A percentile compares a stretch with the other conserved stretches of the same genome.
Evolutionary conservation across 2,329 filamentous ascomycete species (phyloP).

Genomic region (Talaromyces rugulosus): DNA sequence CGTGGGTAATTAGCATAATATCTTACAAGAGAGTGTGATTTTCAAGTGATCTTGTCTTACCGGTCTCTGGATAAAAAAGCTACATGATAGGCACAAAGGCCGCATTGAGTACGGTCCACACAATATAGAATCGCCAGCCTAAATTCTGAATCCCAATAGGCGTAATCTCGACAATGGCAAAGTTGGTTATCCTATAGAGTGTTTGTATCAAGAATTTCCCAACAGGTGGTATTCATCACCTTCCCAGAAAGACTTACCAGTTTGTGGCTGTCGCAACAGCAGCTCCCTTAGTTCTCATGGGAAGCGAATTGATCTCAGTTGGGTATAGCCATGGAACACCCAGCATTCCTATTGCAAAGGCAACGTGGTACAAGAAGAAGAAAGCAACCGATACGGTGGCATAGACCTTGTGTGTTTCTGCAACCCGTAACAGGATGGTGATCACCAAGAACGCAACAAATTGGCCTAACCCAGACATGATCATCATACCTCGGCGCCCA

Average conservation of each 20-base stretch:
- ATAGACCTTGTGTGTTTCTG: conserved; percentile 13
- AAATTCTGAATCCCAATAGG: conserved; percentile 19
- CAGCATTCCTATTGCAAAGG: conserved; percentile 43
- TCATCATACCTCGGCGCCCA: conserved; percentile 54
- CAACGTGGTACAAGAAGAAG: conserved; percentile 50
- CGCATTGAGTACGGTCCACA: conserved; percentile 20
- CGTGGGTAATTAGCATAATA: background rate
- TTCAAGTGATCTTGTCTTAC: background rate
- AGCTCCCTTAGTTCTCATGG: conserved; percentile 15
- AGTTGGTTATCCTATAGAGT: conserved; percentile 11
- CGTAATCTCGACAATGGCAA: conserved; percentile 15
- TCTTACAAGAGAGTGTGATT: background rate
- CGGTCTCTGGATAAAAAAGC: conserved; percentile 19
- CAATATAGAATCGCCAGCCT: conserved; percentile 19
- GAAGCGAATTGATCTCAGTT: conserved; percentile 18
- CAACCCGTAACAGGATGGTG: conserved; percentile 44
- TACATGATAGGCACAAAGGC: conserved; percentile 18
- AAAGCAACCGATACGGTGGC: conserved; percentile 40
- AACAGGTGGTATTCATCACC: background rate
- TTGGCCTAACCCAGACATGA: conserved; percentile 47
- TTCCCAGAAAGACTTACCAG: conserved; percentile 11
- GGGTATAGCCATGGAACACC: conserved; percentile 35
- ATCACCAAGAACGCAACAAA: conserved; percentile 49
- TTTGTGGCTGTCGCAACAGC: conserved; percentile 15
- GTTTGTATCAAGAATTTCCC: too few relatives aligned